Conservation (phyloP, 2,329 filamentous ascomycete species). For the Paecilomyces variotii region DNA sequence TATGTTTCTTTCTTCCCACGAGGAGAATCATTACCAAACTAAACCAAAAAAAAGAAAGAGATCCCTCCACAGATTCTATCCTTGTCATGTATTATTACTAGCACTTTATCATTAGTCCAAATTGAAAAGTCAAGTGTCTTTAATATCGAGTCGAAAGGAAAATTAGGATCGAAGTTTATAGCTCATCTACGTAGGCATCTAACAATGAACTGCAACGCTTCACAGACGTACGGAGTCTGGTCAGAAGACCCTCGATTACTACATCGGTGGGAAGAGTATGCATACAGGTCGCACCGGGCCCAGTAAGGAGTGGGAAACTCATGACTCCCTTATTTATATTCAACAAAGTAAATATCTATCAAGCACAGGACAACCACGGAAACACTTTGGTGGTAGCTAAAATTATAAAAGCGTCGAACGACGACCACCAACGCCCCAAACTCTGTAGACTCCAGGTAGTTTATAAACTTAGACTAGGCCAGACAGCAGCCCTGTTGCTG, state of each 20-base stretch:
- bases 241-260: too few species aligned
- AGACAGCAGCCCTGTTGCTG: not conserved
- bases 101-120: not conserved
- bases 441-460: not conserved
- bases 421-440: not conserved
- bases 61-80: not conserved
- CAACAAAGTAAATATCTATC: not conserved
- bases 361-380: not conserved
- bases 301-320: not conserved
- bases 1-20: not conserved
- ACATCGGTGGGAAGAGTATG: not conserved
- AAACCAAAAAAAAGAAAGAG: not conserved
- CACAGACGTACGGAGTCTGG: too few species aligned
- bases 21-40: not conserved
- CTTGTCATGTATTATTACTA: not conserved
- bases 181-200: too few species aligned
- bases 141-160: not conserved
- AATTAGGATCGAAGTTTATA: not conserved
- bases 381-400: not conserved
- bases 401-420: not conserved
- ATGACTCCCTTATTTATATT: not conserved
- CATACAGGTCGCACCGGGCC: not conserved
- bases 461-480: not conserved
- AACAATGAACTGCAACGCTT: too few species aligned
- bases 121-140: not conserved